Conservation (phyloP, 2,329 filamentous ascomycete genomes). For the Alternaria gansuensis region DNA sequence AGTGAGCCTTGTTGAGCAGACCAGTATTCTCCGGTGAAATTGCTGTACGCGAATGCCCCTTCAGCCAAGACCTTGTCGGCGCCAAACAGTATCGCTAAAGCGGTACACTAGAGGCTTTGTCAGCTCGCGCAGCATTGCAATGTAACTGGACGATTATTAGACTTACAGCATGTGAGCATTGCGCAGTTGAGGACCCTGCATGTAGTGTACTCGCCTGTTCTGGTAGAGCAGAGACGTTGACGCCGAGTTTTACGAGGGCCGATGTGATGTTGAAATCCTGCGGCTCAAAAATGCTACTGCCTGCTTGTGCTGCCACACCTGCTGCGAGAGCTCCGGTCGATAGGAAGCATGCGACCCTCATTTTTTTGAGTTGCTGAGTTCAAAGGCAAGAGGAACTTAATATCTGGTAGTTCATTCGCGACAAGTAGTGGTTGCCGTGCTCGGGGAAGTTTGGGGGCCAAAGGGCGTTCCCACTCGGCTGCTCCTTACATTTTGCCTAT, state of each 20-base stretch:
- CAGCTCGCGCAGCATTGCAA: background rate
- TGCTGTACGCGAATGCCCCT: constrained; percentile 16
- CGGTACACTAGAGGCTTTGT: constrained; percentile 23
- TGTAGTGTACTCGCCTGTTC: background rate
- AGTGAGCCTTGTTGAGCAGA: constrained; percentile 35
- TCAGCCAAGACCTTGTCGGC: constrained; percentile 18
- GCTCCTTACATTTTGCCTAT: background rate
- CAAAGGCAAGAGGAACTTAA: background rate
- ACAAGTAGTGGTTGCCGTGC: background rate
- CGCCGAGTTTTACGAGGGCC: constrained; percentile 6
- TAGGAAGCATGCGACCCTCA: background rate
- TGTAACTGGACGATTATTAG: too few species aligned
- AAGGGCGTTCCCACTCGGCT: background rate
- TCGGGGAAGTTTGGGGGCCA: background rate
- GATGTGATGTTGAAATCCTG: constrained; percentile 12
- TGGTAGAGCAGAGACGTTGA: constrained; percentile 10
- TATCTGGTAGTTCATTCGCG: background rate
- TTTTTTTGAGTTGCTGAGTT: background rate
- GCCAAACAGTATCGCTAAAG: constrained; percentile 28
- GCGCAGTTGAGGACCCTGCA: background rate
- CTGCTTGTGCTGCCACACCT: constrained; percentile 2
- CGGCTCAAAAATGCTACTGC: constrained; percentile 4
- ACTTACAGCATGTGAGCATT: constrained; percentile 11
- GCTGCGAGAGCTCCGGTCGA: background rate
- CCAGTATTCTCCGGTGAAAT: constrained; percentile 29